phyloP scores from a whole-genome alignment of 345 rosid genomes.

The Dimocarpus longan region DNA sequence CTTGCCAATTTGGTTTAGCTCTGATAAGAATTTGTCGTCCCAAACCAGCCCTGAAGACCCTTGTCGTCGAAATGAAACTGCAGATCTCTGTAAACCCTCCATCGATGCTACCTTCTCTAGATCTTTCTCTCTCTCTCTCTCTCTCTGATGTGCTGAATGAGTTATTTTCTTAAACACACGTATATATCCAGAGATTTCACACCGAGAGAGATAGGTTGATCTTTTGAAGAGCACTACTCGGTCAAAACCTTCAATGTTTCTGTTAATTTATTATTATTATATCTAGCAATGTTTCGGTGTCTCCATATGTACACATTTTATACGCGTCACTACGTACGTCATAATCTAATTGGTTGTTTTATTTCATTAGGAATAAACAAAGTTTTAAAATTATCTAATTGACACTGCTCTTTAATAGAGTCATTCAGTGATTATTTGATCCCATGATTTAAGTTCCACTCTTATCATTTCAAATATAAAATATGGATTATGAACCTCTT shows the following conservation, averaged over 20 bases:
- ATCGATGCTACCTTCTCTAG: conserved; percentile 35
- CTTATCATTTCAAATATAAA: too few species aligned
- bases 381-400: too few species aligned
- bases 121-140: conserved; percentile 7
- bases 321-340: too few species aligned
- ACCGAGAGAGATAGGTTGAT: neutral
- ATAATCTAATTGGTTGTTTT: too few species aligned
- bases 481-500: too few species aligned
- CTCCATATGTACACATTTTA: neutral
- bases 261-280: neutral
- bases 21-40: conserved; percentile 72
- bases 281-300: neutral
- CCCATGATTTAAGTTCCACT: too few species aligned
- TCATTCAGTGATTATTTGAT: too few species aligned
- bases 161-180: too few species aligned
- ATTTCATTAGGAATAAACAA: too few species aligned
- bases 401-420: too few species aligned
- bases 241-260: conserved; percentile 25
- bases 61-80: conserved; percentile 81
- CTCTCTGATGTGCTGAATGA: neutral
- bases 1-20: conserved; percentile 41
- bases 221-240: conserved; percentile 2
- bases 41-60: conserved; percentile 94
- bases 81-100: conserved; percentile 93
- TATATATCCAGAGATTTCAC: neutral